Base-by-base conservation (phyloP, 208 protist species). In the Crithidia mellificae region DNA sequence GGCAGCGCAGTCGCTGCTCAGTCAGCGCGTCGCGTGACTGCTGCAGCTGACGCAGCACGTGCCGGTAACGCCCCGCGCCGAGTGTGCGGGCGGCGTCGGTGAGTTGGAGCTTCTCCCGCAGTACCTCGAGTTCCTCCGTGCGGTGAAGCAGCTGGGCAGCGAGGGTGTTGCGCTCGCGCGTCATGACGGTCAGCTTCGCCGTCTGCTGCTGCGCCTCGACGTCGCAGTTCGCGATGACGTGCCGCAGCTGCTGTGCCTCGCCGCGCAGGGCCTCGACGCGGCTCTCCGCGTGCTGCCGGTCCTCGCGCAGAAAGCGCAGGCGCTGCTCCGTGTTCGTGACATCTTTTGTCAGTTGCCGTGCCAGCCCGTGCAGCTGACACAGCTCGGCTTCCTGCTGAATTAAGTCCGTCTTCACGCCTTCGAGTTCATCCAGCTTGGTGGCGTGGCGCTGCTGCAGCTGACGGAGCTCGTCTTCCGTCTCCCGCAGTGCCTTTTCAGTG, bases 31-130 rank as follows among this genome's bases (percentile, higher is more conserved):
- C 72, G 25, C 97, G 91, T 46, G 98, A 78, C 29, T 85, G 67
- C 15, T 80, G 38, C 57, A 99, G 95, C 54, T 98, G 93, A 15
- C 90, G 70, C 24, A 98, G 50, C 9, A 89, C 78, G 51, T 95
- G 78, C 32, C 79, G 72, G 81, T 99, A 99, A 64, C 99, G 96
- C 20, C 58, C 51, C 53, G 96, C 98, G 5, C 98, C 98, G 54
- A 98, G 98, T 30, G 85, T 79, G 15, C 99, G 75, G 19, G 84
- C 94, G 25, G 85, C 92, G 73, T 99, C 85, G 62, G 99, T 93
- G 25, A 99, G 93, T 53, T 92, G 93, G 46, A 99, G 93, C 81
- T 99, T 99, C 56, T 99, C 98, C 76, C 98, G 98, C 9, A 99
- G 81, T 25, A 99, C 71, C 8, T 89, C 72, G 17, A 99, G 86